Evolutionary conservation across 805 yeast species (phyloP).

Genomic region (Ogataea paradorogensis): DNA sequence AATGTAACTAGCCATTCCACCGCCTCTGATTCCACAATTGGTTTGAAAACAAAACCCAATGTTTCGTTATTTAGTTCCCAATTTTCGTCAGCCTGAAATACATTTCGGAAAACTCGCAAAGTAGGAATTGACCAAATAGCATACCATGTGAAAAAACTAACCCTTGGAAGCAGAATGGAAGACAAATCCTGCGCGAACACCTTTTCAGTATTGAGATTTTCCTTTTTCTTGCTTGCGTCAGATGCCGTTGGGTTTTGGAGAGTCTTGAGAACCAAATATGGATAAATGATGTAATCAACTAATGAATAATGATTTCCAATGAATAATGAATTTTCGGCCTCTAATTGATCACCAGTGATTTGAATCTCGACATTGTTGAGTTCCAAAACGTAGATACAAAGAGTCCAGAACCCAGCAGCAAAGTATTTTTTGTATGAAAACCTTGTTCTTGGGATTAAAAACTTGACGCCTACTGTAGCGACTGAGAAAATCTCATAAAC

Average conservation of each 20-base stretch:
- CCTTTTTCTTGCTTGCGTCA: conserved; percentile 1
- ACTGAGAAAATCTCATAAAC: conserved; percentile 17
- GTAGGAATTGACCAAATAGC: conserved; percentile 60
- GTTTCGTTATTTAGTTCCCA: conserved; percentile 50
- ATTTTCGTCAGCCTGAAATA: conserved; percentile 64
- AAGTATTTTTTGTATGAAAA: conserved; percentile 20
- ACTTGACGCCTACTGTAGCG: conserved; percentile 17
- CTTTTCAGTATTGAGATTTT: conserved; percentile 7
- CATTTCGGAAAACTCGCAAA: conserved; percentile 41
- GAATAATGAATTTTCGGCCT: conserved; percentile 35
- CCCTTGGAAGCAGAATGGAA: conserved; percentile 36
- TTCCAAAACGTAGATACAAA: conserved; percentile 33
- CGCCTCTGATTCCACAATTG: conserved; percentile 35
- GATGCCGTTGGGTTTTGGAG: conserved; percentile 10
- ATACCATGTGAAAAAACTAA: conserved; percentile 74
- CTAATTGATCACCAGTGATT: conserved; percentile 43
- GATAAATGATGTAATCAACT: conserved; percentile 60
- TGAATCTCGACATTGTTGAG: conserved; percentile 37
- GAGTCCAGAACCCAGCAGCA: conserved; percentile 33
- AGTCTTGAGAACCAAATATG: conserved; percentile 36
- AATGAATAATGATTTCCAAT: conserved; percentile 64
- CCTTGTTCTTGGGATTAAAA: conserved; percentile 24
- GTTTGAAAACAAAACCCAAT: conserved; percentile 34
- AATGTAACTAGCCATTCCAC: conserved; percentile 64
- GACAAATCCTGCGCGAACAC: conserved; percentile 29